Evolutionary conservation across 805 yeast species (phyloP), one percentile per base, ranked within the genome.

Genomic region (Teunomyces kruisii): DNA sequence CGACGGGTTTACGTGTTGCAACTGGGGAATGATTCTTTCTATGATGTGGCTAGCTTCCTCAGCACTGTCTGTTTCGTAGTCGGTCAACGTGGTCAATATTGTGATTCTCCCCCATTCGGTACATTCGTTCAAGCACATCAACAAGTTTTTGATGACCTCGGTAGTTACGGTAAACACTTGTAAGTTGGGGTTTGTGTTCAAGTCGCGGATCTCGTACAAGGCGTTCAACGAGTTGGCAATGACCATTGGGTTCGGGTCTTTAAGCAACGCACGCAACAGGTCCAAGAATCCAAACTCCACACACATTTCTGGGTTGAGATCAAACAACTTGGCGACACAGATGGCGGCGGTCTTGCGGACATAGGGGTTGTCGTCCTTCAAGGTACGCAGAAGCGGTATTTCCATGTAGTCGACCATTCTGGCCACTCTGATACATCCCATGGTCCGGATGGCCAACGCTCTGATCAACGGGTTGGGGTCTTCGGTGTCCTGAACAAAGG

Each of bases 71-170:
- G 95, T 74, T 4, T 71, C 60, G 62, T 84, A 92, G 38, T 85
- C 91, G 6, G 89, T 76, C 51, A 94, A 68, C 1, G 96, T 90
- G 1, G 87, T 80, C 47, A 94, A 74, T 36, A 94, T 87, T 1
- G 97, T 81, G 52, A 94, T 86, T 58, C 99, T 79, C 9, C 99
- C 99, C 99, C 99, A 94, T 69, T 94, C 99, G 0, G 98, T 91
- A 68, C 98, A 92, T 68, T 94, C 99, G 64, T 92, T 92, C 52
- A 94, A 74, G 10, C 97, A 96, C 54, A 83, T 73, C 49, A 94
- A 72, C 49, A 94, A 76, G 62, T 83, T 86, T 45, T 78, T 73
- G 42, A 83, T 72, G 57, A 63, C 70, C 43, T 59, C 74, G 36
- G 60, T 56, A 49, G 72, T 68, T 12, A 79, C 62, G 5, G 57